Base-by-base conservation (phyloP, 352 stramenopile genomes). In the Phytophthora vignae region DNA sequence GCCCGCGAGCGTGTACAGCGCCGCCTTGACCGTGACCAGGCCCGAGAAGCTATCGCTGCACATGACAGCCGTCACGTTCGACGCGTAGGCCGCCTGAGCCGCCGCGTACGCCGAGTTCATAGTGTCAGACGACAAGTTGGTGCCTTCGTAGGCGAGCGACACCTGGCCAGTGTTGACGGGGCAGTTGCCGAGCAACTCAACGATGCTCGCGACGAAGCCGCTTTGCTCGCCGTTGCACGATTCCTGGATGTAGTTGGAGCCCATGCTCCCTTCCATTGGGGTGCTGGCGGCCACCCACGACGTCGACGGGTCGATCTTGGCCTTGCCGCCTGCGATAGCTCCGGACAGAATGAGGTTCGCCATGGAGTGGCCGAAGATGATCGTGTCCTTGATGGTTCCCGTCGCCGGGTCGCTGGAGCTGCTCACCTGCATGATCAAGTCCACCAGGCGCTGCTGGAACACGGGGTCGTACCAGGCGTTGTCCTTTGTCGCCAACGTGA, bases 301-400 rank as follows among this genome's bases (percentile, higher is more conserved):
- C 11, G 79, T 71, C 1, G 77, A 81, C 12, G 63, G 29, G 10
- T 74, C 78, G 10, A 90, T 55, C 11, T 40, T 70, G 31, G 69
- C 80, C 42, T 73, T 71, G 7, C 69, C 61, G 15, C 61, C 68
- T 10, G 79, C 78, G 49, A 90, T 72, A 2, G 86, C 84, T 22
- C 78, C 75, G 0, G 63, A 70, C 14, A 91, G 31, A 38, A 85
- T 78, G 10, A 92, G 63, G 61, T 87, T 91, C 6, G 69, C 86
- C 83, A 92, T 90, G 19, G 84, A 94, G 60, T 94, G 84, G 1
- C 67, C 76, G 1, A 94, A 57, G 36, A 90, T 67, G 72, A 92
- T 92, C 9, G 84, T 87, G 60, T 91, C 75, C 61, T 84, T 77
- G 71, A 91, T 79, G 12, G 74, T 84, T n/a, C 68, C 69, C 8